Evolutionary conservation across 768 basidiomycete species (phyloP).

Genomic region (Lactarius tabidus): DNA sequence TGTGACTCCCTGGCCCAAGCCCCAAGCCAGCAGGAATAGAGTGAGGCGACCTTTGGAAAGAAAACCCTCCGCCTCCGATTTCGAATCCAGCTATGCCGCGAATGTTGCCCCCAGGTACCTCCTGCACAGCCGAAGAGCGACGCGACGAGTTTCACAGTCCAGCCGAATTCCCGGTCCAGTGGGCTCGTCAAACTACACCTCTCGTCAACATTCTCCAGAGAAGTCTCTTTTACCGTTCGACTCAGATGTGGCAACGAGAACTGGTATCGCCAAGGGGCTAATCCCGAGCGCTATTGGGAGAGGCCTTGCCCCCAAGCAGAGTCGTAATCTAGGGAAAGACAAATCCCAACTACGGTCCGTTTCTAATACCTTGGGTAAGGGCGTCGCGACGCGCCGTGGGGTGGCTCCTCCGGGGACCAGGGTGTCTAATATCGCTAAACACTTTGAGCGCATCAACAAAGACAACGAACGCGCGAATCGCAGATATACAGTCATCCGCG

Average conservation of each 20-base stretch:
- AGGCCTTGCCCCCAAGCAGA: conserved; percentile 36
- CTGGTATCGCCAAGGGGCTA: conserved; percentile 36
- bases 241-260: conserved; percentile 27
- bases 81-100: conserved; percentile 89
- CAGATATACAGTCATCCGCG: conserved; percentile 82
- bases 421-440: conserved; percentile 84
- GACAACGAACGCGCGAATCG: conserved; percentile 73
- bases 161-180: conserved; percentile 54
- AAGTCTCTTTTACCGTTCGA: conserved; percentile 42
- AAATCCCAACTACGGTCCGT: conserved; percentile 41
- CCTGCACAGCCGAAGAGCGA: conserved; percentile 46
- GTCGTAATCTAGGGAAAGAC: conserved; percentile 37
- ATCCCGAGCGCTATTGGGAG: conserved; percentile 32
- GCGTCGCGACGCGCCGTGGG: conserved; percentile 50
- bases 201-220: conserved; percentile 70
- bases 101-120: conserved; percentile 81
- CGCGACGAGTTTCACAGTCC: conserved; percentile 33
- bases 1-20: conserved; percentile 34
- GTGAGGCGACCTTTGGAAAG: conserved; percentile 48
- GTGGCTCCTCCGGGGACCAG: conserved; percentile 52
- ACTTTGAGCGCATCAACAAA: conserved; percentile 80
- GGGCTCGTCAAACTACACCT: conserved; percentile 48
- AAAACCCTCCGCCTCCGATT: conserved; percentile 73
- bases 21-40: conserved; percentile 43
- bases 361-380: conserved; percentile 42